Evolutionary conservation across 345 rosid genomes (phyloP).

Genomic region (Populus tremula): DNA sequence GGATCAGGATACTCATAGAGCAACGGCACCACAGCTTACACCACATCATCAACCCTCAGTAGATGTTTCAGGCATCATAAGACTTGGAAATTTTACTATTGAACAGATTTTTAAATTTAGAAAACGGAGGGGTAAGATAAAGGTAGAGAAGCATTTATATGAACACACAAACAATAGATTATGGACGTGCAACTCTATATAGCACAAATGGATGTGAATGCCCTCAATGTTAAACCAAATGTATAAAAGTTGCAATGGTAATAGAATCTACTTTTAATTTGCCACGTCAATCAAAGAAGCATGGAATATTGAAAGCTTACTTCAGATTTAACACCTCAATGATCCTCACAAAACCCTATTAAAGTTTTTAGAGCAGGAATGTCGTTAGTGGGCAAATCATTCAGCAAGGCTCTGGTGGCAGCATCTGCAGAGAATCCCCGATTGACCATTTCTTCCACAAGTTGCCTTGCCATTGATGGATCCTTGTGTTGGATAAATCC

Average conservation of each 20-base stretch:
- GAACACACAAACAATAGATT: neutral
- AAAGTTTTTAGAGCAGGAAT: neutral
- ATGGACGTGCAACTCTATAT: neutral
- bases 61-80: too few relatives aligned
- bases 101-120: too few relatives aligned
- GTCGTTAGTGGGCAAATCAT: neutral
- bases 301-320: neutral
- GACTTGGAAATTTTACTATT: too few relatives aligned
- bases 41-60: too few relatives aligned
- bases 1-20: too few relatives aligned
- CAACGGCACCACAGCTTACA: too few relatives aligned
- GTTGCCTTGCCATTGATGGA: neutral
- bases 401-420: neutral
- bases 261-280: neutral
- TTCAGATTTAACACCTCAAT: neutral
- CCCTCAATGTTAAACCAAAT: neutral
- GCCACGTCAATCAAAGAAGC: neutral
- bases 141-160: too few relatives aligned
- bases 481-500: neutral
- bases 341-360: neutral
- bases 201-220: neutral
- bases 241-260: neutral
- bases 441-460: neutral
- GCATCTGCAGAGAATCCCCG: neutral
- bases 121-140: too few relatives aligned